These are phyloP conservation scores for Chaetomium olivaceum DNA, from an alignment of 2,329 filamentous ascomycete genomes.

Conservation along the genomic window DNA sequence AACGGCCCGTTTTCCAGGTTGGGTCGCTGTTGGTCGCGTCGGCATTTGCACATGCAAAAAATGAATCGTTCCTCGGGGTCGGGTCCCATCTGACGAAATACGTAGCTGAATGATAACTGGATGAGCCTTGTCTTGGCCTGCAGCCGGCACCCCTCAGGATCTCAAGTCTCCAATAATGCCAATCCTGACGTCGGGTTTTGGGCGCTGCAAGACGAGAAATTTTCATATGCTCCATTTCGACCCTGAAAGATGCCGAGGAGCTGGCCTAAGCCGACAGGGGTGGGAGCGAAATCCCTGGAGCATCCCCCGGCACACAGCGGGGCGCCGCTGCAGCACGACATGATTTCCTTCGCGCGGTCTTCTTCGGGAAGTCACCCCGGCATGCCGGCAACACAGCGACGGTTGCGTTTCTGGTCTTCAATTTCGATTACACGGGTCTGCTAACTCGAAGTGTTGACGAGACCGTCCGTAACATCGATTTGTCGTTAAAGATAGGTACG, in stretches of 20 bases:
- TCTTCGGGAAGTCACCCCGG: conserved; percentile 31
- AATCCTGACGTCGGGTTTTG: conserved; percentile 7
- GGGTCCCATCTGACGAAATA: neutral
- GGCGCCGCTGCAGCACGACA: conserved; percentile 7
- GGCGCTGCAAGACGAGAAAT: conserved; percentile 8
- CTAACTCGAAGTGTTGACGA: neutral
- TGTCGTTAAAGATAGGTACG: neutral
- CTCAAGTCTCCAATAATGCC: conserved; percentile 8
- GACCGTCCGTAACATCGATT: neutral
- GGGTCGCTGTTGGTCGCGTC: neutral
- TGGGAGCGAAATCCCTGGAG: conserved; percentile 15
- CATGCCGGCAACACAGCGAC: conserved; percentile 4
- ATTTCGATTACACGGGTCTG: neutral
- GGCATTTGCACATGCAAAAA: conserved; percentile 12
- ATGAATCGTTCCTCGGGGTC: neutral
- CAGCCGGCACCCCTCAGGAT: neutral
- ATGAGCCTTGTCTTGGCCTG: conserved; percentile 6
- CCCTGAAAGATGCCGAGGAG: conserved; percentile 30
- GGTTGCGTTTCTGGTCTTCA: conserved; percentile 1
- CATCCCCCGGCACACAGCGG: conserved; percentile 27
- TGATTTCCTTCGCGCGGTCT: conserved; percentile 23
- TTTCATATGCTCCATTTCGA: conserved; percentile 32
- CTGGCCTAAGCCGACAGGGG: conserved; percentile 18
- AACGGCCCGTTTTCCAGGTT: neutral
- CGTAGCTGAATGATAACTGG: neutral